Base-by-base conservation (phyloP, 2,329 filamentous ascomycete genomes). In the Mariannaea sp. region DNA sequence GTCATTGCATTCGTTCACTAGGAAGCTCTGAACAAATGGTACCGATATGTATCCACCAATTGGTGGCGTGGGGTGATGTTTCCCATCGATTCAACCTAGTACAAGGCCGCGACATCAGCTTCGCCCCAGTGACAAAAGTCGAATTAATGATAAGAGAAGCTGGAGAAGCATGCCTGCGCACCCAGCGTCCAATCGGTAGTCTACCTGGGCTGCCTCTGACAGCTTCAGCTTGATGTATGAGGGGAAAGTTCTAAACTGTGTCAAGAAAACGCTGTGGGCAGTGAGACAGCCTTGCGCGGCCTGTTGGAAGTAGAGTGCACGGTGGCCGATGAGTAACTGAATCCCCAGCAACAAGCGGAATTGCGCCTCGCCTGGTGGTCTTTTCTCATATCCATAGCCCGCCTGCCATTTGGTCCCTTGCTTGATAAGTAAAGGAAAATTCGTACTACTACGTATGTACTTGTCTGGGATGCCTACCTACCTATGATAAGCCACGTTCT, bases 1-100 rank as follows among this genome's bases (percentile, higher is more conserved):
- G 39, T 53, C 39, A 48, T 43, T 17, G 33, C 30, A 17, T 29
- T 17, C 17, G 9, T n/a, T n/a, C n/a, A n/a, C n/a, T n/a, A n/a
- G n/a, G n/a, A 26, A 47, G 17, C 10, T n/a, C 8, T 19, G 10
- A 36, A 9, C 26, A 44, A 35, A 39, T 33, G 10, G 38, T 27
- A 41, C 40, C 24, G 26, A 26, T 24, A 24, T 5, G 22, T 24
- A 24, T n/a, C 22, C 22, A 8, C 22, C 5, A 8, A 24, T 24
- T 5, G 22, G 22, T 8, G 22, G 22, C 22, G 22, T 24, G 22
- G 22, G 22, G 22, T 24, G 22, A 24, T 24, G 8, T 24, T 24
- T n/a, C n/a, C 22, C 22, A 8, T 24, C 22, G 8, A 5, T 5
- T 24, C 8, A 24, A 24, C 22, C 8, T 5, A 43, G 26, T 32